Base-by-base conservation (phyloP, 306 rosid genomes). In the Hippophae gyantsensis region DNA sequence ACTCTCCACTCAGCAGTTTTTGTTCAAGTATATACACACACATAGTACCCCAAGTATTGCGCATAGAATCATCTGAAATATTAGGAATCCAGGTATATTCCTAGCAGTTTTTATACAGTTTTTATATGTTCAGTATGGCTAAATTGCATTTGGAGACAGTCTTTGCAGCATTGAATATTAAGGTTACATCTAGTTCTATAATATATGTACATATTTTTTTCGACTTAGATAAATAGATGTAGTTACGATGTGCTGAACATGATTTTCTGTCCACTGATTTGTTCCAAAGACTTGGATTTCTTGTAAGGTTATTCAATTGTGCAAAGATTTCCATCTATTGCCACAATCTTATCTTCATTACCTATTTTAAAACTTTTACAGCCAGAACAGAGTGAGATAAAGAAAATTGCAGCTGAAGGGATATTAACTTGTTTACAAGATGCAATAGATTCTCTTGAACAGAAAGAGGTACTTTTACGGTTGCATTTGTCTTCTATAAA, bases 371-470 rank as follows among this genome's bases (percentile, higher is more conserved):
- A 59, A 43, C 58, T 62, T 68, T 77, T 74, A 65, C 88, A 92
- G 98, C 96, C 98, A 57, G 95, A 81, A 62, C 83, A 80, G 42
- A 74, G 72, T 56, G 96, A 87, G 79, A 78, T 85, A 61, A 65
- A 58, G 61, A 82, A 83, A 75, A 85, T 87, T 78, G 98, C 98
- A 52, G 83, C 93, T 14, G 95, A 80, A 69, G 98, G 98, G 71
- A 81, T 92, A 79, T 78, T 87, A 52, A 87, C 95, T 60, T 92
- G 96, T 76, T 75, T 92, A 71, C 86, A 87, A 74, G 98, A 92
- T 67, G 96, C 75, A 53, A 85, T 85, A 55, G 82, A 77, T 71
- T 79, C 83, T 62, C 80, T 92, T 44, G 67, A 78, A 76, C 87
- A 85, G 74, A 85, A 79, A 50, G 87, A 85, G 98, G 98, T 85